Base-by-base conservation (phyloP, 352 stramenopile genomes). In the Globisporangium okanoganense region DNA sequence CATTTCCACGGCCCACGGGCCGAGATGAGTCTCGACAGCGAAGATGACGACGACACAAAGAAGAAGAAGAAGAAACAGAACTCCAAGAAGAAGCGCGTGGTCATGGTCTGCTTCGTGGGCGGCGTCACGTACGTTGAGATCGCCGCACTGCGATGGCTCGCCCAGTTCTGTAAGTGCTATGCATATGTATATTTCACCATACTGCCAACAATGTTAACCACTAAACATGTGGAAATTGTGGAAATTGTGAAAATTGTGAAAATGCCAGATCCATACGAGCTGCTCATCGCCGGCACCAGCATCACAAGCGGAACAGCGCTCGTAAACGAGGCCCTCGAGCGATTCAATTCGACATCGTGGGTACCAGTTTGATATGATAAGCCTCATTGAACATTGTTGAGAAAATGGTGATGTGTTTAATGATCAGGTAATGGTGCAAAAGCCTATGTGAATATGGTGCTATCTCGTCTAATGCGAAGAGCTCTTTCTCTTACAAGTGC, bases 71-170 rank as follows among this genome's bases (percentile, higher is more conserved):
- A 31, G 20, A 71, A 82, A 53, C 10, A 20, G 0, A 47, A 25
- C n/a, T 55, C 33, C 7, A 60, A 29, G 41, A 52, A 36, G 45
- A 82, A 82, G 54, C 70, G 62, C 0, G 72, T 88, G 9, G 59
- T 91, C 0, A 66, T 93, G 6, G 74, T 90, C 52, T 89, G 71
- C 31, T 77, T 93, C 59, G 71, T 92, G 0, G 84, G 85, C 1
- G 84, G 84, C 5, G 69, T 92, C 5, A 88, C 82, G 8, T 88
- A 84, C 55, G 62, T 85, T 18, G 85, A 95, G 53, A 74, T 93
- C 47, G 82, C 85, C 12, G 85, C 83, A 9, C 64, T 94, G 13
- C 75, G 85, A 8, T 94, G 81, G 81, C 76, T 92, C 24, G 58
- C 73, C 12, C 78, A 72, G 8, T 88, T 87, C 50, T 89, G 80